phyloP scores from a whole-genome alignment of 176 grass and related monocot genomes.

The Cymbopogon citratus region DNA sequence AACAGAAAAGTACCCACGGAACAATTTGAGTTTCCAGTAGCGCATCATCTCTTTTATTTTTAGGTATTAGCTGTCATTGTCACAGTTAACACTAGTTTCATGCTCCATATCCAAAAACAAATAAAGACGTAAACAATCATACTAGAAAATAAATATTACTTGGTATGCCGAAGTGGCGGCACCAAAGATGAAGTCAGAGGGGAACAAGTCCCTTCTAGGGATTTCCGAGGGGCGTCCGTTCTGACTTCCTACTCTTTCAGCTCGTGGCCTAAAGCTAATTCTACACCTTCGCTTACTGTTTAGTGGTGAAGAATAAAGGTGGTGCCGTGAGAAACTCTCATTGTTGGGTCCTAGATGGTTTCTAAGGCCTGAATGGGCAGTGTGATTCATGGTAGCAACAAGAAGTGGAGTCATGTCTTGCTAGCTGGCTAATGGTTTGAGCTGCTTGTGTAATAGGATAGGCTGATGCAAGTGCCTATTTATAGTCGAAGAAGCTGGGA shows the following conservation, averaged over 20 bases:
- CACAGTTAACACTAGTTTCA: background rate
- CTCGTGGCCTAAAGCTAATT: background rate
- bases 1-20: too few species aligned
- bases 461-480: too few species aligned
- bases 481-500: too few species aligned
- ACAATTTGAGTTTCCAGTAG: too few species aligned
- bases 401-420: background rate
- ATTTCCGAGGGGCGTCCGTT: background rate
- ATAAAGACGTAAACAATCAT: background rate
- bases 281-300: background rate
- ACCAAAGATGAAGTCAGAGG: background rate
- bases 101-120: background rate
- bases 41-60: background rate
- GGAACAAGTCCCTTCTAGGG: background rate
- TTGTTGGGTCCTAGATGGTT: background rate
- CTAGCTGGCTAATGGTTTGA: background rate
- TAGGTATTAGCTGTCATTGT: background rate
- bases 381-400: background rate
- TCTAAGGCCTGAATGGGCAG: background rate
- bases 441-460: background rate
- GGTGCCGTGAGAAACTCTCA: too few species aligned
- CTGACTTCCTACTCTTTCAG: background rate
- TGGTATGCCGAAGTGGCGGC: slow-evolving; percentile 5
- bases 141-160: background rate
- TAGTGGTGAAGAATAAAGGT: background rate